These are phyloP conservation scores for Dillenia suffruticosa DNA, from an alignment of 164 flowering plant genomes.

Conservation along the genomic window DNA sequence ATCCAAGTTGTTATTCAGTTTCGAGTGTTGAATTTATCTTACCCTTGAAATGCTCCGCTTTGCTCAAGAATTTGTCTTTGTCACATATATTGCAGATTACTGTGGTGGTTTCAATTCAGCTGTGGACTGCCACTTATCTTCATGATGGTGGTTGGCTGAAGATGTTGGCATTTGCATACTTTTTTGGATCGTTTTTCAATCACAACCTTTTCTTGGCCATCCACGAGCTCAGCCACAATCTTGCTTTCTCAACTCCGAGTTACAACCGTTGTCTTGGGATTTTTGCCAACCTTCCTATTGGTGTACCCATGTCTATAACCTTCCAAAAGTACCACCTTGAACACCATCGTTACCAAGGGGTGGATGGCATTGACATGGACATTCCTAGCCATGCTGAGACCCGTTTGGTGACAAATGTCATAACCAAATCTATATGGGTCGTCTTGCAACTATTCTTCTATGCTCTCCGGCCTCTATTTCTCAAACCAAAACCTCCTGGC, in stretches of 20 bases:
- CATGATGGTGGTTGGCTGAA: constrained; percentile 58
- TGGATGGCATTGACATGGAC: constrained; percentile 93
- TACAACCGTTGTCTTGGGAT: constrained; percentile 96
- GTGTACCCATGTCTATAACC: constrained; percentile 95
- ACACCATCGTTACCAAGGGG: constrained; percentile 93
- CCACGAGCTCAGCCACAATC: constrained; percentile 96
- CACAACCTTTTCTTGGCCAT: constrained; percentile 96
- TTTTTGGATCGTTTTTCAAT: constrained; percentile 91
- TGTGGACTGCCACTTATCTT: constrained; percentile 71
- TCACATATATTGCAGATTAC: constrained; percentile 51
- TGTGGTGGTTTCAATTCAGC: constrained; percentile 70
- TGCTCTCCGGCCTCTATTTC: constrained; percentile 83
- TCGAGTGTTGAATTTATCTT: neutral
- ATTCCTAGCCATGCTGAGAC: constrained; percentile 74
- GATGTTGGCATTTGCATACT: constrained; percentile 73
- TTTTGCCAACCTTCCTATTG: constrained; percentile 92
- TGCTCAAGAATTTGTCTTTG: constrained; percentile 1
- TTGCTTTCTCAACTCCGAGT: constrained; percentile 84
- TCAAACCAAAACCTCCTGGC: constrained; percentile 97
- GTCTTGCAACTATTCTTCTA: constrained; percentile 87
- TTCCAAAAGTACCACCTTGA: constrained; percentile 97
- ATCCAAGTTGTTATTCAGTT: too few relatives aligned
- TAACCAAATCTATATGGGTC: constrained; percentile 85
- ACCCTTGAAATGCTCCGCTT: constrained; percentile 2
- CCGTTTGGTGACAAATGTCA: constrained; percentile 47